Conservation (phyloP, 2,329 filamentous ascomycete species). For the Tolypocladium nubicola region DNA sequence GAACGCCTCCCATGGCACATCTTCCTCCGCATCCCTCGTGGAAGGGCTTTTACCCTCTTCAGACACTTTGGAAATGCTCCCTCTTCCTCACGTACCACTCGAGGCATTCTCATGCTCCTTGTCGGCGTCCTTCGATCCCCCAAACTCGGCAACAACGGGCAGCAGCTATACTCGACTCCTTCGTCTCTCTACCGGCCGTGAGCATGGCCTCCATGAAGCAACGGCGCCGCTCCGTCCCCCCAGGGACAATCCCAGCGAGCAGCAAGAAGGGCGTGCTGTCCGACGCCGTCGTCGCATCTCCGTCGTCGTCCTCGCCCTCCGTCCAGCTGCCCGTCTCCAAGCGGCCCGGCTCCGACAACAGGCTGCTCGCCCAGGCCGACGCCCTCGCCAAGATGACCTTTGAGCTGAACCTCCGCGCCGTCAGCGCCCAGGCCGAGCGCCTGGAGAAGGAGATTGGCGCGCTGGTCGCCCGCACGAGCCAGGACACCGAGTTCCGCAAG, state of each 20-base stretch:
- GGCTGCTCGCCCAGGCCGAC: conserved; percentile 16
- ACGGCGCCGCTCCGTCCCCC: background rate
- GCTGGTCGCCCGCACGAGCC: conserved; percentile 13
- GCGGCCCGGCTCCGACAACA: background rate
- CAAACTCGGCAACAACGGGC: background rate
- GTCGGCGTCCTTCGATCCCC: too few relatives aligned
- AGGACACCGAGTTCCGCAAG: conserved; percentile 17
- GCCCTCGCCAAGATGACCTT: conserved; percentile 24
- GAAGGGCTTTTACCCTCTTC: background rate
- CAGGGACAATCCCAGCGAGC: background rate
- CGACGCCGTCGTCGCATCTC: background rate
- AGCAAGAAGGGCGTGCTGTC: background rate
- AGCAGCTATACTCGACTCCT: background rate
- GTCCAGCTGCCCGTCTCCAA: background rate
- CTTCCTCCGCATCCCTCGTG: too few relatives aligned
- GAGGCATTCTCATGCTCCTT: too few relatives aligned
- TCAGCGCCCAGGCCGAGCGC: conserved; percentile 15
- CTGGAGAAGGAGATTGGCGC: conserved; percentile 18
- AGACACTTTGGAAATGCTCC: background rate
- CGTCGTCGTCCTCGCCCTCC: background rate
- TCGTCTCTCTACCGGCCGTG: background rate
- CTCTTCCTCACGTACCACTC: too few relatives aligned
- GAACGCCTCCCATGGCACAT: background rate
- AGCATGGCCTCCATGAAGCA: background rate
- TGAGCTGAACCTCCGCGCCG: conserved; percentile 22